Evolutionary conservation across 371 early-diverging fungal genomes (phyloP).

Genomic region (Apophysomyces variabilis): DNA sequence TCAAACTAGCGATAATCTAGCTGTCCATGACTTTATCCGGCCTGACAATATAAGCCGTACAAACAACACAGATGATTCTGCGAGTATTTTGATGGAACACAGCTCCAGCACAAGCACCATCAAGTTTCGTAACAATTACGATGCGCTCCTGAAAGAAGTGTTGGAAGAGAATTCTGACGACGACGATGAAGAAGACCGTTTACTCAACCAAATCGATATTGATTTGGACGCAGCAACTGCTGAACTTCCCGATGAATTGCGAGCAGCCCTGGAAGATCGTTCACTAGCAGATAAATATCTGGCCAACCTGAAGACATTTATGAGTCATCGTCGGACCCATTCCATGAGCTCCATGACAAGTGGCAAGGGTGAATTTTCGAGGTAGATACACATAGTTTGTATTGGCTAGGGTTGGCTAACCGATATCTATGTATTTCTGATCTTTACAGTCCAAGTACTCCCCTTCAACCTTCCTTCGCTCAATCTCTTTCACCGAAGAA

Average conservation of each 20-base stretch:
- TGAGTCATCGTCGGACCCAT: conserved; percentile 51
- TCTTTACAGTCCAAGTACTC: conserved; percentile 42
- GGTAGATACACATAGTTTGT: conserved; percentile 28
- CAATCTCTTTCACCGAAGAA: conserved; percentile 33
- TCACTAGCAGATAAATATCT: conserved; percentile 52
- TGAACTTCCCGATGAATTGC: conserved; percentile 55
- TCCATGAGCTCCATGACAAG: conserved; percentile 44
- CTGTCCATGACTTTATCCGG: neutral
- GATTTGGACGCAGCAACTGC: conserved; percentile 50
- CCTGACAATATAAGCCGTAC: neutral
- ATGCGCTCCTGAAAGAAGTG: conserved; percentile 61
- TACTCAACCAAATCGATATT: conserved; percentile 36
- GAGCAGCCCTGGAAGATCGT: conserved; percentile 59
- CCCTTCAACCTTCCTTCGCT: conserved; percentile 37
- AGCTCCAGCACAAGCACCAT: conserved; percentile 43
- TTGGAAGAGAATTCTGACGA: conserved; percentile 56
- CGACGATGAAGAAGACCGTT: conserved; percentile 31
- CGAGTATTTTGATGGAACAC: conserved; percentile 31
- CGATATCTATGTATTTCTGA: too few species aligned
- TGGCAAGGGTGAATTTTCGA: conserved; percentile 43
- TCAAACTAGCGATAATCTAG: neutral
- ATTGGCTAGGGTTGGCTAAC: too few species aligned
- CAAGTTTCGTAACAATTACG: conserved; percentile 59
- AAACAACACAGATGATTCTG: conserved; percentile 3
- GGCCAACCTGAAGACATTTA: conserved; percentile 51